Evolutionary conservation across 2,329 filamentous ascomycete genomes (phyloP).

Genomic region (Fusarium sambucinum): DNA sequence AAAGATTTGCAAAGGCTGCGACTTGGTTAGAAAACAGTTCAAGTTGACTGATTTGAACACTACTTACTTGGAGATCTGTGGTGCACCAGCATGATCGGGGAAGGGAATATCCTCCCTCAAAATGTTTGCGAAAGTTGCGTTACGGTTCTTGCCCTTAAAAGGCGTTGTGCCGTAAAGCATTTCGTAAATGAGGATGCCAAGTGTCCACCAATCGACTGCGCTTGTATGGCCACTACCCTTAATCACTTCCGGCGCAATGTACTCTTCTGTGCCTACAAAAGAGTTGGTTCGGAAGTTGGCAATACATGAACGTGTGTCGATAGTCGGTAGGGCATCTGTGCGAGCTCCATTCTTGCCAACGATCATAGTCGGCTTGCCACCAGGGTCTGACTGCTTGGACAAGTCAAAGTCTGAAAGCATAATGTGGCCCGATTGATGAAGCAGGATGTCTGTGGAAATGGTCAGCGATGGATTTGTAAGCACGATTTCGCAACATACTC

Average conservation of each 20-base stretch:
- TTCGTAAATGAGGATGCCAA: constrained; percentile 97
- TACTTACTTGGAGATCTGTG: constrained; percentile 90
- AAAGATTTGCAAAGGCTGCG: constrained; percentile 92
- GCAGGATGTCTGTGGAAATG: constrained; percentile 79
- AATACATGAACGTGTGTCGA: constrained; percentile 98
- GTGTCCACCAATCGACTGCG: constrained; percentile 98
- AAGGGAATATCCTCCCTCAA: constrained; percentile 95
- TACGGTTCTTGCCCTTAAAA: constrained; percentile 99
- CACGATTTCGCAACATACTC: constrained; percentile 66
- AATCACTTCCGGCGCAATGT: constrained; percentile 98
- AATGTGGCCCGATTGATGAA: constrained; percentile 99
- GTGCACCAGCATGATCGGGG: constrained; percentile 85
- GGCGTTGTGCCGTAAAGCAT: constrained; percentile 99
- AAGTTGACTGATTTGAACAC: too few relatives aligned
- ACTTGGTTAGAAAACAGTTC: background rate
- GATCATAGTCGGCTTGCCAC: constrained; percentile 98
- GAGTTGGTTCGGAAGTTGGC: constrained; percentile 98
- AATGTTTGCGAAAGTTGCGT: constrained; percentile 98
- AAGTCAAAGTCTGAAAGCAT: constrained; percentile 99
- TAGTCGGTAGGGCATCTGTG: constrained; percentile 89
- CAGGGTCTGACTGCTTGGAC: constrained; percentile 96
- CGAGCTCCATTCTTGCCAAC: constrained; percentile 89
- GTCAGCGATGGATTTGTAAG: constrained; percentile 29
- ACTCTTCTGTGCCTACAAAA: constrained; percentile 98
- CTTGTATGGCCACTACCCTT: constrained; percentile 98